Base-by-base conservation (phyloP, 2,329 filamentous ascomycete species). In the Sporothrix mexicana region DNA sequence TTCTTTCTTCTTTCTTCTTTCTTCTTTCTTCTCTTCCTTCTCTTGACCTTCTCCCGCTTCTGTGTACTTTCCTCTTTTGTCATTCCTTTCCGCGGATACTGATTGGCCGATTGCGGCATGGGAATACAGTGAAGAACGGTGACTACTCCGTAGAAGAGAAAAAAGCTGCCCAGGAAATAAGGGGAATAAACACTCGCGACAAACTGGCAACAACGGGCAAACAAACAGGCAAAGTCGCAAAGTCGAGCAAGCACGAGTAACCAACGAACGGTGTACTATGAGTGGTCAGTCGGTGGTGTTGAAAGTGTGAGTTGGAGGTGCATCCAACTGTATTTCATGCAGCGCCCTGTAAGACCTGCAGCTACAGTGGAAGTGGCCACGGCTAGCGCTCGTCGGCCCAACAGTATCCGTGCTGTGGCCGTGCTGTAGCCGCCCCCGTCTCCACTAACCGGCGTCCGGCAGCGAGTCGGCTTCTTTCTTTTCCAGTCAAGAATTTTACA, bases 81-180 rank as follows among this genome's bases (percentile, higher is more conserved):
- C 30, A 36, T 51, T 51, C 8, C 57, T 41, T 61, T 61, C 57
- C 25, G 61, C n/a, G 41, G 41, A 36, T 45, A 64, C 30, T 45
- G 61, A 64, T 64, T 64, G 61, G 61, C 41, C 20, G 61, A 20
- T 25, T 59, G 30, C 30, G 36, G 17, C 59, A 41, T 61, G 30
- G 25, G 12, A 15, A 3, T 49, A 55, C 51, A 25, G 4, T 23
- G 17, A 6, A 55, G 47, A 13, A 9, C 12, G 12, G 20, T 55
- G 49, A 53, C 49, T 17, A n/a, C n/a, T n/a, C n/a, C n/a, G n/a
- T n/a, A n/a, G n/a, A n/a, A n/a, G n/a, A n/a, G n/a, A n/a, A n/a
- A 17, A 53, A 12, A 30, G 23, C 17, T n/a, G n/a, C n/a, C n/a
- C 10, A 59, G 20, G 12, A 17, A 30, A 61, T 61, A 43, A n/a